Conservation (phyloP, 2,329 filamentous ascomycete species). For the Nemania serpens region DNA sequence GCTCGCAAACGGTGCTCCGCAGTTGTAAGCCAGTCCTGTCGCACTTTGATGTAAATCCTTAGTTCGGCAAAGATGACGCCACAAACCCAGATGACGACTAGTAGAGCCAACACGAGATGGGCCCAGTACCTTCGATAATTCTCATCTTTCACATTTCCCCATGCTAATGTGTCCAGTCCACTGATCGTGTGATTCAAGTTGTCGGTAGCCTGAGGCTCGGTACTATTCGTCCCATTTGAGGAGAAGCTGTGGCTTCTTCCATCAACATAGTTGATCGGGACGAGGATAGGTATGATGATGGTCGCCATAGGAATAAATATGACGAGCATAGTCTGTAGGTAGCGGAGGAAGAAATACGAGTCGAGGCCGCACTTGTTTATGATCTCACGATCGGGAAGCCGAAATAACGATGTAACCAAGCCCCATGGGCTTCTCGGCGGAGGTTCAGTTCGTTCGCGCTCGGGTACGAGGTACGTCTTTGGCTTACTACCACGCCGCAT, state of each 20-base stretch:
- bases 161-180: constrained; percentile 82
- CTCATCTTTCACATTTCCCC: constrained; percentile 76
- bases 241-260: constrained; percentile 65
- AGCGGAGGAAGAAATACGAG: constrained; percentile 86
- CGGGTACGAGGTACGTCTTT: constrained; percentile 83
- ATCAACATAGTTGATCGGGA: constrained; percentile 81
- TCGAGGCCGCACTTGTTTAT: constrained; percentile 96
- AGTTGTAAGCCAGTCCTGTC: constrained; percentile 92
- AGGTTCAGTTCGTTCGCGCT: constrained; percentile 79
- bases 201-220: constrained; percentile 21
- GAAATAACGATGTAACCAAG: constrained; percentile 63
- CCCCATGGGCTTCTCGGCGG: constrained; percentile 64
- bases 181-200: constrained; percentile 48
- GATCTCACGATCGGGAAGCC: constrained; percentile 76
- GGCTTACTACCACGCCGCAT: constrained; percentile 63
- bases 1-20: constrained; percentile 92
- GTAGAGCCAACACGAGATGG: constrained; percentile 78
- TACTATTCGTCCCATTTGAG: constrained; percentile 18
- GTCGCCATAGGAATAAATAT: constrained; percentile 86
- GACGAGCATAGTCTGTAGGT: constrained; percentile 79
- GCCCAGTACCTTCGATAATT: constrained; percentile 78
- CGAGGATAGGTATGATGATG: constrained; percentile 80
- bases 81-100: constrained; percentile 83
- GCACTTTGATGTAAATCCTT: constrained; percentile 85
- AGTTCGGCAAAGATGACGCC: constrained; percentile 86